These are phyloP conservation scores for Metschnikowia orientalis DNA, from an alignment of 805 yeast genomes.

Conservation along the genomic window DNA sequence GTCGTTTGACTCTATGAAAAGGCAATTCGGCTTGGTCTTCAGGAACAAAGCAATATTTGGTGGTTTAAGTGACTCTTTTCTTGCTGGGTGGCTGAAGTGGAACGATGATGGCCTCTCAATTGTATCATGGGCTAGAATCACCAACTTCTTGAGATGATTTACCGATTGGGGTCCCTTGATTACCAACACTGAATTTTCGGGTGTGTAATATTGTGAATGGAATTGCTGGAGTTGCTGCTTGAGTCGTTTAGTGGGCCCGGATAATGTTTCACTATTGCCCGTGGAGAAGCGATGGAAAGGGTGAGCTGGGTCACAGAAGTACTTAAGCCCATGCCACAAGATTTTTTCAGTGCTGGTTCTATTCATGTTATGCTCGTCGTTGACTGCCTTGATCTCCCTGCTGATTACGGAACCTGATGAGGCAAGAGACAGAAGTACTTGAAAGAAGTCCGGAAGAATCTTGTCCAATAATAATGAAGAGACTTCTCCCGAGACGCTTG, in stretches of 20 bases:
- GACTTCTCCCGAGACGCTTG: slow-evolving; percentile 17
- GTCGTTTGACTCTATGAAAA: slow-evolving; percentile 36
- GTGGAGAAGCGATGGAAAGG: slow-evolving; percentile 63
- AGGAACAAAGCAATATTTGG: no score
- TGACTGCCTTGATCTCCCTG: slow-evolving; percentile 56
- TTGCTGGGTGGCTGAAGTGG: no score
- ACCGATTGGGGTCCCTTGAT: slow-evolving; percentile 64
- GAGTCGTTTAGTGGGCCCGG: slow-evolving; percentile 21
- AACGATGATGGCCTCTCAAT: neutral
- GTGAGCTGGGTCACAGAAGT: slow-evolving; percentile 44
- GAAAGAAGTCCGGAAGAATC: slow-evolving; percentile 47
- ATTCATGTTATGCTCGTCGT: slow-evolving; percentile 65
- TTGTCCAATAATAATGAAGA: slow-evolving; percentile 39
- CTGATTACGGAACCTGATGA: slow-evolving; percentile 41
- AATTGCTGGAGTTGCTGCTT: slow-evolving; percentile 35
- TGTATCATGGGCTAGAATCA: slow-evolving; percentile 24
- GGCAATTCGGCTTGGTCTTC: slow-evolving; percentile 15
- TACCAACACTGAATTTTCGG: slow-evolving; percentile 54
- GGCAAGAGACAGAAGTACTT: slow-evolving; percentile 47
- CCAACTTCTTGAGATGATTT: slow-evolving; percentile 51
- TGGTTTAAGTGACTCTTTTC: no score
- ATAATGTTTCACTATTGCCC: slow-evolving; percentile 50
- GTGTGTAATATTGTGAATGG: slow-evolving; percentile 38
- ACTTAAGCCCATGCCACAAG: slow-evolving; percentile 54
- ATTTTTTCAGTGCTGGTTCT: slow-evolving; percentile 40